Base-by-base conservation (phyloP, 2,329 filamentous ascomycete species). In the Trichoderma sp. region DNA sequence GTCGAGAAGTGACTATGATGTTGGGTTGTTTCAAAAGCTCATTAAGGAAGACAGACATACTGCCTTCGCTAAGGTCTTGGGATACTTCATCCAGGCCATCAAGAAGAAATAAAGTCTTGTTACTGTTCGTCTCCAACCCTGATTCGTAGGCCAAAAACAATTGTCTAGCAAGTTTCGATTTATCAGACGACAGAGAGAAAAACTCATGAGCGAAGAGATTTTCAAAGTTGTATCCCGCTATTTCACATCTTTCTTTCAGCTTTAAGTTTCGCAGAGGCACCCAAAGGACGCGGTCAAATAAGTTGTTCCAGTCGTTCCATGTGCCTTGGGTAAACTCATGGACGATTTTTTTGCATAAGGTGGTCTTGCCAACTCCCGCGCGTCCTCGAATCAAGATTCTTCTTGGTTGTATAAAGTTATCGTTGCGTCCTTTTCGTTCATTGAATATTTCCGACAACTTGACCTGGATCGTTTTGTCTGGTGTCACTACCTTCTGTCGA, bases 61-160 rank as follows among this genome's bases (percentile, higher is more conserved):
- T 35, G 38, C 66, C 8, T 9, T 75, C 35, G 1, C 21, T 3
- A 29, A 81, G 63, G 8, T 79, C 78, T 59, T 79, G 64, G 1
- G 79, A 80, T 11, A 86, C 78, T 81, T 88, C 86, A 71, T 87
- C 86, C 14, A 87, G 74, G 6, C 86, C 86, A 77, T 87, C 85
- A 14, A 87, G 81, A 16, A 87, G 62, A 63, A 86, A 85, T 1
- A 87, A 78, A 21, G 81, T 85, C 67, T 71, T 80, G 24, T n/a
- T 53, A 35, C 31, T 38, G 3, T 71, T 72, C 6, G 50, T 59
- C n/a, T 71, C 21, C 18, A 53, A 24, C n/a, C 21, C 50, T 3
- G 77, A 74, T 66, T 62, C 60, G 27, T 75, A 35, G 29, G 53
- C 69, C 53, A 83, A 7, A 7, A 41, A 41, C 38, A 45, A 62